Evolutionary conservation across 2,329 filamentous ascomycete species (phyloP), one percentile per base, ranked within the genome.

Genomic region (Calycina herbarum): DNA sequence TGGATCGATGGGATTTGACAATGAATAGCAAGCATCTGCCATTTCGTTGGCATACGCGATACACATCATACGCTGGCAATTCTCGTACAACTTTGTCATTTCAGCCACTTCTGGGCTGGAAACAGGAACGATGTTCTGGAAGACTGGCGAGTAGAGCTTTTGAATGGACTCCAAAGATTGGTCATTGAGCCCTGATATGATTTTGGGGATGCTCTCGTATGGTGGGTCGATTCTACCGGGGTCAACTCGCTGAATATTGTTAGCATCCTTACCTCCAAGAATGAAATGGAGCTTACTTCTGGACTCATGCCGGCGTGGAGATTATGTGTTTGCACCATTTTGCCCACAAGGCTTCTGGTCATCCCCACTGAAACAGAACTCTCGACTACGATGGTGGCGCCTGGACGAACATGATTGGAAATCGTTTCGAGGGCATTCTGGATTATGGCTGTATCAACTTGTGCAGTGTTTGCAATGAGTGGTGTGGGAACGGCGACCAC

Each of bases 31-130:
- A 6, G 83, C 83, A 68, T 85, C 82, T 0, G 83, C 82, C 81
- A 86, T 85, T 67, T 86, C 83, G 68, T 85, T 85, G 64, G 79
- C 82, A 64, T 82, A 86, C 0, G 83, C 82, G 40, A 85, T 83
- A 70, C 79, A 79, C 13, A 86, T 76, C 80, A 84, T 85, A 1
- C 83, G 78, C 71, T 85, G 82, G 70, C 84, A 86, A 71, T 86
- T 86, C 66, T 86, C 83, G 70, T 85, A 86, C 13, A 86, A 75
- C 74, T 86, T 86, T 67, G 80, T 83, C 82, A 86, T 85, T 73
- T 86, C 84, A 1, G 84, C 84, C 1, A 85, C 82, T 69, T 86
- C 84, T 1, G 83, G 83, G 35, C 74, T 75, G 11, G 81, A 82
- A 35, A 85, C 83, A 0, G 80, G 77, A 6, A 85, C 77, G 5